These are phyloP conservation scores for Aureobasidium sp. DNA, from an alignment of 2,329 filamentous ascomycete genomes.

Conservation along the genomic window DNA sequence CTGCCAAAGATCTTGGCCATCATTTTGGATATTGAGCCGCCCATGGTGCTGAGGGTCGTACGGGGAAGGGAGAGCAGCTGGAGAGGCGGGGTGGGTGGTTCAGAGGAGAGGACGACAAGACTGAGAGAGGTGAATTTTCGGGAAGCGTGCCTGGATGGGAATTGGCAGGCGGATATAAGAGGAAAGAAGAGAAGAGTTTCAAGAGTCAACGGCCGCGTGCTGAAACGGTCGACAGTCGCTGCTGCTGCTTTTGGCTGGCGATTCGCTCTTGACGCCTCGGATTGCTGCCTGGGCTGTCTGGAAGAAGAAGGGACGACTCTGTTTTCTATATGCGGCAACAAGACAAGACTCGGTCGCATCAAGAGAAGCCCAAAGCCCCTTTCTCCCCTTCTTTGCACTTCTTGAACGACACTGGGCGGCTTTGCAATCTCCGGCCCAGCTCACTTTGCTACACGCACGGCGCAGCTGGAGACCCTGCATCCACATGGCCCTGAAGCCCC, in stretches of 20 bases:
- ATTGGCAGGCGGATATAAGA: too few species aligned
- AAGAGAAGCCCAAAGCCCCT: neutral
- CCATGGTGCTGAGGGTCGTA: conserved; percentile 54
- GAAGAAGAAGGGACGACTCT: neutral
- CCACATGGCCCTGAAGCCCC: neutral
- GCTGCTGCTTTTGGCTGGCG: neutral
- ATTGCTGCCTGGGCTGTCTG: neutral
- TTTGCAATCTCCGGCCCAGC: conserved; percentile 6
- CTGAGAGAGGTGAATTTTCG: conserved; percentile 3
- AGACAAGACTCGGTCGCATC: neutral
- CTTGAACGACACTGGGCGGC: neutral
- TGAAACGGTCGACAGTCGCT: conserved; percentile 4
- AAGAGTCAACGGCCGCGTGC: conserved; percentile 10
- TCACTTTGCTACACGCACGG: neutral
- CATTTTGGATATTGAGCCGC: conserved; percentile 83
- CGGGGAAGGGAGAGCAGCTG: neutral
- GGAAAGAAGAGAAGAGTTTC: conserved; percentile 2
- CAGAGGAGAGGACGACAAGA: neutral
- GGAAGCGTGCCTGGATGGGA: neutral
- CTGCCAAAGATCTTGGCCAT: conserved; percentile 99
- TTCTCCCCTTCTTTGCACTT: neutral
- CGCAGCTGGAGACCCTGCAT: neutral
- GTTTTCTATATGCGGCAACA: neutral
- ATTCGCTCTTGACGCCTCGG: too few species aligned
- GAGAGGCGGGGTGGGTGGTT: neutral